Evolutionary conservation across 768 basidiomycete genomes (phyloP).

Genomic region (Psilocybe subaeruginosa): DNA sequence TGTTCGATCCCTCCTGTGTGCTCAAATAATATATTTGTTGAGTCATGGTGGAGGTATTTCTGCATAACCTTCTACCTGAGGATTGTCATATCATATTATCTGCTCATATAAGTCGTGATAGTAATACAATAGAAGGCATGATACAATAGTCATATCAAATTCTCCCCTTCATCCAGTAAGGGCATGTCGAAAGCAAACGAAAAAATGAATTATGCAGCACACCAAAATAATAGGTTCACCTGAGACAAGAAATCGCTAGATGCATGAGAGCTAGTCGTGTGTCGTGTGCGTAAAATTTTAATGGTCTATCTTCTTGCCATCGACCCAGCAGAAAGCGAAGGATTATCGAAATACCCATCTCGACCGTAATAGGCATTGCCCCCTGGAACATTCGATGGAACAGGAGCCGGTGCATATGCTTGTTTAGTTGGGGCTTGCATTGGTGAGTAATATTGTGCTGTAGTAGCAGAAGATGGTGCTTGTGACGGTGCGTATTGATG

Average conservation of each 20-base stretch:
- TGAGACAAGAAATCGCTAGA: too few relatives aligned
- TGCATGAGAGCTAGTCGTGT: too few relatives aligned
- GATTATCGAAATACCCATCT: slow-evolving; percentile 12
- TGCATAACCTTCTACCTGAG: not conserved
- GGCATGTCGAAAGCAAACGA: not conserved
- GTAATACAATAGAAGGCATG: not conserved
- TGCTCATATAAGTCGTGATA: not conserved
- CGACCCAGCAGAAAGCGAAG: slow-evolving; percentile 4
- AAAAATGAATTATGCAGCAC: not conserved
- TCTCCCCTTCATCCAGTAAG: not conserved
- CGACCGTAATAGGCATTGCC: slow-evolving; percentile 19
- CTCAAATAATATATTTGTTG: too few relatives aligned
- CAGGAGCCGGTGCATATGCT: slow-evolving; percentile 11
- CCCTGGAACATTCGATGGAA: slow-evolving; percentile 12
- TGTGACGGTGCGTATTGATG: slow-evolving; percentile 9
- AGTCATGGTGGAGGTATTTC: too few relatives aligned
- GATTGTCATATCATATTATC: not conserved
- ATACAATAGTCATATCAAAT: not conserved
- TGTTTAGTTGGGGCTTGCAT: slow-evolving; percentile 9
- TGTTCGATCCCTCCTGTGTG: too few relatives aligned
- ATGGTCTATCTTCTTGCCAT: slow-evolving; percentile 6
- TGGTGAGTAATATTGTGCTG: not conserved
- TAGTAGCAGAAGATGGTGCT: not conserved
- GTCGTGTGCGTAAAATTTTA: not conserved
- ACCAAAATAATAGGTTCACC: too few relatives aligned